These are phyloP conservation scores for Boletus nobilissimus DNA, from an alignment of 1,284 basidiomycete genomes.

Conservation along the genomic window DNA sequence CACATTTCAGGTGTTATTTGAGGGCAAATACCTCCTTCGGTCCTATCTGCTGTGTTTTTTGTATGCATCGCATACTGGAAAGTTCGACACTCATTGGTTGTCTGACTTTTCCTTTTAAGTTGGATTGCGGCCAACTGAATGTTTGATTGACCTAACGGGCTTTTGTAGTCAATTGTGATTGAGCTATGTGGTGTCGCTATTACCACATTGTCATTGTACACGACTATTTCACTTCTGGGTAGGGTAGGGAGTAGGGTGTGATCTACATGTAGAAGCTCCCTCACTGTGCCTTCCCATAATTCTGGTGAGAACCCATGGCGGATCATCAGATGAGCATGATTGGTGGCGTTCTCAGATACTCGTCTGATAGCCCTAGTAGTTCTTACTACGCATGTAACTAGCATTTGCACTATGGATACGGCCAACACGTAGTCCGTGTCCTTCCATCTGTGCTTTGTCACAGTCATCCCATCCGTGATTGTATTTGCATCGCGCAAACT, in stretches of 20 bases:
- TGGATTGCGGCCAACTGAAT: neutral
- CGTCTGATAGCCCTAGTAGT: neutral
- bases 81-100: neutral
- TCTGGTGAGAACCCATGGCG: neutral
- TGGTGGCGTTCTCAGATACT: neutral
- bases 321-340: neutral
- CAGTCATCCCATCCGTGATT: neutral
- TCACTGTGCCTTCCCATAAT: neutral
- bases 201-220: neutral
- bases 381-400: neutral
- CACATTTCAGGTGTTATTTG: neutral
- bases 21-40: neutral
- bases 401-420: neutral
- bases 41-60: neutral
- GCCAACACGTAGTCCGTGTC: neutral
- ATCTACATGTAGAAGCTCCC: neutral
- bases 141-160: rapidly evolving
- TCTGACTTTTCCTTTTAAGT: neutral
- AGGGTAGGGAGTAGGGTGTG: neutral
- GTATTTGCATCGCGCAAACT: neutral
- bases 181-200: neutral
- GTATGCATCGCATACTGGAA: neutral
- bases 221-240: neutral
- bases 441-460: no score
- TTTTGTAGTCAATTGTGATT: neutral